These are phyloP conservation scores for Ascochyta fabae DNA, from an alignment of 2,329 filamentous ascomycete genomes.

Conservation along the genomic window DNA sequence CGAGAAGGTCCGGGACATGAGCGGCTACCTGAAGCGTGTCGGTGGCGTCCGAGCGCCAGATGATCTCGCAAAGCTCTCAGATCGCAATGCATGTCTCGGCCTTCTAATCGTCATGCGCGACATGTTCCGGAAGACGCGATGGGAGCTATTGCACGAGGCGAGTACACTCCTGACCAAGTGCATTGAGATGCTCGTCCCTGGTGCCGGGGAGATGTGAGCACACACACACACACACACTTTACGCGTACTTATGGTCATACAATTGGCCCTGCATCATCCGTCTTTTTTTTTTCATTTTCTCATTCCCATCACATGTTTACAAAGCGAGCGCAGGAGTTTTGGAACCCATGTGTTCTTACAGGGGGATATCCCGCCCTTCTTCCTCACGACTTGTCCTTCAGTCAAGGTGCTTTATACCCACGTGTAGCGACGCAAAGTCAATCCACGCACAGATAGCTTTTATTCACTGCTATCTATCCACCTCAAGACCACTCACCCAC, in stretches of 20 bases:
- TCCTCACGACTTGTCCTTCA: no score
- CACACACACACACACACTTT: neutral
- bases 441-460: no score
- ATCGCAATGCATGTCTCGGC: conserved; percentile 83
- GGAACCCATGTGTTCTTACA: no score
- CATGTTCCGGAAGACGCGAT: conserved; percentile 81
- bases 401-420: no score
- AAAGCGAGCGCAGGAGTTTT: neutral
- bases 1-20: conserved; percentile 79
- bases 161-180: conserved; percentile 81
- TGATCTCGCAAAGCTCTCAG: conserved; percentile 73
- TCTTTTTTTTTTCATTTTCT: neutral
- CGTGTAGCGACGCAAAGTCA: no score
- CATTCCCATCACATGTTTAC: neutral
- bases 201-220: conserved; percentile 16
- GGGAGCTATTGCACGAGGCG: conserved; percentile 91
- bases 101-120: conserved; percentile 81
- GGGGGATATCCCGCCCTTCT: no score
- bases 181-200: conserved; percentile 64
- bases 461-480: no score
- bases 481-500: no score
- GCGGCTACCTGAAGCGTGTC: conserved; percentile 74
- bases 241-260: neutral
- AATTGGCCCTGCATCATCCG: neutral
- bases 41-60: conserved; percentile 76